Evolutionary conservation across 2,329 filamentous ascomycete species (phyloP).

Genomic region (Sarocladium strictum): DNA sequence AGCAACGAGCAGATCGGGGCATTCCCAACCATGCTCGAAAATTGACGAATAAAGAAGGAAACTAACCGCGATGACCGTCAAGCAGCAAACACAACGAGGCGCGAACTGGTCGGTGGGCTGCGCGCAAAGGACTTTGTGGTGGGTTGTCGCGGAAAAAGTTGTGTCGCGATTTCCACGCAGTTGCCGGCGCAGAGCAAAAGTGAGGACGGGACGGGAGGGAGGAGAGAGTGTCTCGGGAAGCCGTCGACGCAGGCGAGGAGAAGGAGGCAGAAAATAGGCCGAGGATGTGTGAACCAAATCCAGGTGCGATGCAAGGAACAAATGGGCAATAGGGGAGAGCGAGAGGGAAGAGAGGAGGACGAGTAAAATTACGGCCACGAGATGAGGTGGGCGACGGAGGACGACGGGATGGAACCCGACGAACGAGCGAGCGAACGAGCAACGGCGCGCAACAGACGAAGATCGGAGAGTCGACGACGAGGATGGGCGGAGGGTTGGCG

Average conservation of each 20-base stretch:
- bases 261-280: neutral
- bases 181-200: neutral
- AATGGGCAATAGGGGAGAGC: slow-evolving; percentile 4
- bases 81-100: neutral
- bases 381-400: slow-evolving; percentile 7
- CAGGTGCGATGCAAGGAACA: neutral
- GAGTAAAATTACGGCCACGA: slow-evolving; percentile 9
- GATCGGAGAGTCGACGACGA: neutral
- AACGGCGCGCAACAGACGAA: neutral
- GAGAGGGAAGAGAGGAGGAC: slow-evolving; percentile 6
- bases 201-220: neutral
- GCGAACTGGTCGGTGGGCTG: neutral
- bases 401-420: slow-evolving; percentile 9
- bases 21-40: neutral
- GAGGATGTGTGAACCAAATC: slow-evolving; percentile 2
- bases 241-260: neutral
- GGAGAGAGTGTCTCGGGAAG: neutral
- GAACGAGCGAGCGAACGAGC: neutral
- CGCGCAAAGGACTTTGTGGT: neutral
- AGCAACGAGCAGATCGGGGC: neutral
- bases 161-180: slow-evolving; percentile 6
- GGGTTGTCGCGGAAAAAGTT: slow-evolving; percentile 8
- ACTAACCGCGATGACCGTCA: neutral
- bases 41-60: neutral
- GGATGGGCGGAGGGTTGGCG: no score